Evolutionary conservation across 2,329 filamentous ascomycete genomes (phyloP), one percentile per base, ranked within the genome.

Genomic region (Paraphaeosphaeria sporulosa): DNA sequence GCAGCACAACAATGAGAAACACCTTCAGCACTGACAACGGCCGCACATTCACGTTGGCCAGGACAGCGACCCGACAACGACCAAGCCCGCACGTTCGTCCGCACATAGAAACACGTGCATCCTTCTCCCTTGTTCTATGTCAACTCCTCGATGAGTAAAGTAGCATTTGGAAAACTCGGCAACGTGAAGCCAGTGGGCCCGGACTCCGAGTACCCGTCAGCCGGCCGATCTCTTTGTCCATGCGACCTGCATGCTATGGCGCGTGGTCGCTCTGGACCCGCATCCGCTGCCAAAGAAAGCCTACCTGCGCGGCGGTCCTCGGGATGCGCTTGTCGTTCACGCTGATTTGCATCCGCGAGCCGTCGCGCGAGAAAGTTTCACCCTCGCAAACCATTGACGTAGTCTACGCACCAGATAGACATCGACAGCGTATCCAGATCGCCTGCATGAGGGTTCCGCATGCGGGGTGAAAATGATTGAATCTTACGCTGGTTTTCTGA

Each of bases 221-320:
- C 51, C 52, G 27, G 52, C 36, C 40, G 52, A 46, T 55, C 52
- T 19, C 30, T 55, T 21, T 46, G 40, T 46, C 7, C 30, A 32
- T 7, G 23, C 19, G 7, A 15, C 10, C 32, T 15, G 36, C 50
- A 21, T 15, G 38, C 12, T 38, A 8, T 27, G 23, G 19, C 19
- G 21, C 12, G 42, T 30, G 6, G 40, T 47, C 27, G 27, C 17
- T 38, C 30, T 19, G 19, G 27, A 25, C 23, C 52, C 52, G 52
- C 42, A 55, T 38, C 52, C 42, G 51, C 44, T 12, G 52, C n/a
- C 19, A 55, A 47, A 38, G 52, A 55, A 55, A 55, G 52, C 40
- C 36, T 55, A 47, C 52, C 42, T 55, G 9, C 17, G 25, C 40
- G 27, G n/a, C n/a, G 50, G 34, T 19, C 36, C 15, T 52, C 21